phyloP scores from a whole-genome alignment of 176 grass and related monocot species.

The Eremochloa ophiuroides region DNA sequence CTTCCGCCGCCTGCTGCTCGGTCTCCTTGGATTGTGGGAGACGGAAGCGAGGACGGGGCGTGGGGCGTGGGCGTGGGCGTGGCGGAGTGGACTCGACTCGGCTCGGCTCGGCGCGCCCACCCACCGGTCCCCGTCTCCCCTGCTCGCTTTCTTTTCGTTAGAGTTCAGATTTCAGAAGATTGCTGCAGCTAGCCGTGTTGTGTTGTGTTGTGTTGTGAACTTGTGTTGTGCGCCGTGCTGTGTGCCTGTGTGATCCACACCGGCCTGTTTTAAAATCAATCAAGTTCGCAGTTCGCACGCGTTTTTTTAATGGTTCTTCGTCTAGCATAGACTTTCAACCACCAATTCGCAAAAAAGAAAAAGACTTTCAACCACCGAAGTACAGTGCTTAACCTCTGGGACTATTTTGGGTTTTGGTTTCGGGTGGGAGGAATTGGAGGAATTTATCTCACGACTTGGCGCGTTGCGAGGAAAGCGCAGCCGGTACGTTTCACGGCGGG shows the following conservation, averaged over 20 bases:
- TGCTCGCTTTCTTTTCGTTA: slow-evolving; percentile 1
- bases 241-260: not conserved
- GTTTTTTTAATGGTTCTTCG: not conserved
- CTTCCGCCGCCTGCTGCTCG: slow-evolving; percentile 3
- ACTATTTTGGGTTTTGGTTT: not conserved
- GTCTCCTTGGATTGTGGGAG: slow-evolving; percentile 8
- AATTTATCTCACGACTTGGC: slow-evolving; percentile 37
- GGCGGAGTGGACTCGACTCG: not conserved
- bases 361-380: not conserved
- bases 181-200: not conserved
- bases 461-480: slow-evolving; percentile 20
- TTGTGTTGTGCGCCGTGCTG: no score
- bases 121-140: not conserved
- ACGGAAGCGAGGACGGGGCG: slow-evolving; percentile 18
- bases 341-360: no score
- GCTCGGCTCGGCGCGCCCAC: not conserved
- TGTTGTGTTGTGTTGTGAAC: no score
- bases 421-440: not conserved
- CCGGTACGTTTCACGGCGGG: slow-evolving; percentile 19
- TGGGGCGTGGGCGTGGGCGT: not conserved
- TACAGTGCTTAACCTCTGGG: no score
- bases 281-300: not conserved
- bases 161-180: not conserved
- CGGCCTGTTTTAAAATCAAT: slow-evolving; percentile 6
- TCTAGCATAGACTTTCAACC: not conserved